Percentiles rank a stretch among this genome's conserved stretches.
phyloP scores from a whole-genome alignment of 164 flowering plant genomes.

The Paratinospora sagittata region DNA sequence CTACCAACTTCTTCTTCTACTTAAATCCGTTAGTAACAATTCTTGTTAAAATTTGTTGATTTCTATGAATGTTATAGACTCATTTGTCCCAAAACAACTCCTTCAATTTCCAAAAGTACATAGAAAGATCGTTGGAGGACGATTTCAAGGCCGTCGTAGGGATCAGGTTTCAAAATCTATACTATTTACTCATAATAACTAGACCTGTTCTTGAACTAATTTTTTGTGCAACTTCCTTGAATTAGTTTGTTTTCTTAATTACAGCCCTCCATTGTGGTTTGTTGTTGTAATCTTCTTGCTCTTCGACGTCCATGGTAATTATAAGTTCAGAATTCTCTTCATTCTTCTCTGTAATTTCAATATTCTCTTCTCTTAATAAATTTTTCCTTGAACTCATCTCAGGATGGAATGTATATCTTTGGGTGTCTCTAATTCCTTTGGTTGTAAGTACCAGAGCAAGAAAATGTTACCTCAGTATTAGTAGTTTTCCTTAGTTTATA shows the following conservation, averaged over 20 bases:
- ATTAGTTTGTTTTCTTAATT: background rate
- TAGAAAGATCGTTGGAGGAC: slow-evolving; percentile 56
- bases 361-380: background rate
- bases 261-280: slow-evolving; percentile 61
- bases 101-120: slow-evolving; percentile 63
- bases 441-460: slow-evolving; percentile 27
- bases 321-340: slow-evolving; percentile 9
- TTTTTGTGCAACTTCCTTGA: slow-evolving; percentile 15
- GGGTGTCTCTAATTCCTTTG: slow-evolving; percentile 47
- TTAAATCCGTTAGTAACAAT: no score
- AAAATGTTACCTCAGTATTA: background rate
- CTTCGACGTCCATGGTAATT: slow-evolving; percentile 49
- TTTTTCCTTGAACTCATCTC: background rate
- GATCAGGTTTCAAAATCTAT: slow-evolving; percentile 35
- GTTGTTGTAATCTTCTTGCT: slow-evolving; percentile 50
- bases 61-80: slow-evolving; percentile 25
- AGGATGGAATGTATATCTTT: slow-evolving; percentile 53
- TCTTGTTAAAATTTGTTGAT: no score
- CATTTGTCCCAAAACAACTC: slow-evolving; percentile 22
- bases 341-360: background rate
- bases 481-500: background rate
- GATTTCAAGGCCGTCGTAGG: slow-evolving; percentile 66
- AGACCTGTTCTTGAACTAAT: background rate
- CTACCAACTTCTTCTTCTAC: background rate
- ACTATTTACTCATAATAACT: background rate